A percentile compares a stretch with the other conserved stretches of the same genome.
These are phyloP conservation scores for Aspergillus sp. DNA, from an alignment of 2,329 filamentous ascomycete species.

Conservation along the genomic window DNA sequence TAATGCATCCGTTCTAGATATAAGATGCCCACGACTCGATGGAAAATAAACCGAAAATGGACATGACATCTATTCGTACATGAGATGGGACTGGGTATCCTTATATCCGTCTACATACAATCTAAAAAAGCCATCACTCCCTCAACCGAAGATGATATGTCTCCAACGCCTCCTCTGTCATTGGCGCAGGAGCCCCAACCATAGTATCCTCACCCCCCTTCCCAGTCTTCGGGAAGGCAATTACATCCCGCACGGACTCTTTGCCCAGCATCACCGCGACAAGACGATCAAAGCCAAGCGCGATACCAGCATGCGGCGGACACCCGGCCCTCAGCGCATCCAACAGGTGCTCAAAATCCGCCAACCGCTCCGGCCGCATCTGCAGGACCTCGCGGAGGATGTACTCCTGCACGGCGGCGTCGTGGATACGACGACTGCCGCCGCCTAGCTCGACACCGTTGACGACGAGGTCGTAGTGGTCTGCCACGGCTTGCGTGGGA, in stretches of 20 bases:
- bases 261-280: constrained; percentile 70
- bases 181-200: constrained; percentile 64
- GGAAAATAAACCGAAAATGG: not conserved
- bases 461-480: constrained; percentile 92
- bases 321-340: constrained; percentile 76
- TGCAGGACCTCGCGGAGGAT: constrained; percentile 76
- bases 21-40: not conserved
- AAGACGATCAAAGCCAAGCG: constrained; percentile 82
- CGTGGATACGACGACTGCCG: constrained; percentile 85
- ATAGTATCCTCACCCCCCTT: constrained; percentile 80
- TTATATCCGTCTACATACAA: constrained; percentile 1
- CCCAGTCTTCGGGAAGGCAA: constrained; percentile 92
- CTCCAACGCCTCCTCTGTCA: constrained; percentile 53
- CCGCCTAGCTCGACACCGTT: constrained; percentile 93
- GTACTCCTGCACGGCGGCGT: constrained; percentile 71
- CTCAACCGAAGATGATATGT: constrained; percentile 50
- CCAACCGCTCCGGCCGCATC: constrained; percentile 63
- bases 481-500: constrained; percentile 65
- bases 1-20: too few relatives aligned
- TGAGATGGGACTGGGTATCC: constrained; percentile 10
- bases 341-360: constrained; percentile 76
- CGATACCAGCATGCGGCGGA: constrained; percentile 89
- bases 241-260: constrained; percentile 79
- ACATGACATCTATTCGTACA: not conserved
- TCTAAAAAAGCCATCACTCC: constrained; percentile 6